Conservation (phyloP, 495 filamentous ascomycete species). For the Podospora anserina region DNA sequence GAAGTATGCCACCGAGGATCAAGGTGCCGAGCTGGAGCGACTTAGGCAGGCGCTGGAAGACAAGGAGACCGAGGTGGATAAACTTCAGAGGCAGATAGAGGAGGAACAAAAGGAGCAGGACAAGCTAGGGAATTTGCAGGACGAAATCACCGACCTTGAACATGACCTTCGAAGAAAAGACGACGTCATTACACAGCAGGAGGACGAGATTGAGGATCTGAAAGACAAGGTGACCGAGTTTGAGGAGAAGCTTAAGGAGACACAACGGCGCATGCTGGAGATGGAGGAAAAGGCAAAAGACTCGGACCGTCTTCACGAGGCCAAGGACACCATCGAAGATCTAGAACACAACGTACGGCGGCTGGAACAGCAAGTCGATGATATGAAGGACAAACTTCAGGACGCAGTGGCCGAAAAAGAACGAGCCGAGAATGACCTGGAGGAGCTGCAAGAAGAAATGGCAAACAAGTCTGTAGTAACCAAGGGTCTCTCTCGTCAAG, state of each 20-base stretch:
- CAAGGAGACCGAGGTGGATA: slow-evolving; percentile 53
- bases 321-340: slow-evolving; percentile 49
- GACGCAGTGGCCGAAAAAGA: slow-evolving; percentile 61
- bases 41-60: slow-evolving; percentile 51
- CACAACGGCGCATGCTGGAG: slow-evolving; percentile 56
- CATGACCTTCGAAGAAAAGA: slow-evolving; percentile 58
- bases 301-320: slow-evolving; percentile 53
- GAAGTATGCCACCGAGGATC: slow-evolving; percentile 62
- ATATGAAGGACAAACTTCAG: slow-evolving; percentile 59
- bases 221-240: slow-evolving; percentile 52
- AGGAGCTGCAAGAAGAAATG: slow-evolving; percentile 72
- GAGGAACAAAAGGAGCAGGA: slow-evolving; percentile 42
- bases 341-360: slow-evolving; percentile 45
- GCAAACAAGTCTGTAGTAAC: slow-evolving; percentile 73
- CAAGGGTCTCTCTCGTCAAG: slow-evolving; percentile 70
- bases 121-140: slow-evolving; percentile 51
- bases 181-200: slow-evolving; percentile 38
- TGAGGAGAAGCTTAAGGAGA: slow-evolving; percentile 51
- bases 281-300: slow-evolving; percentile 59
- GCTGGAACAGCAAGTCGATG: slow-evolving; percentile 50
- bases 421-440: slow-evolving; percentile 54
- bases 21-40: slow-evolving; percentile 57
- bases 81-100: slow-evolving; percentile 50
- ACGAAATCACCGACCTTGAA: slow-evolving; percentile 59
- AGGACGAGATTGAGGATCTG: slow-evolving; percentile 42